A percentile compares a stretch with the other conserved stretches of the same genome.
phyloP scores from a whole-genome alignment of 2,329 filamentous ascomycete species.

The Metarhizium guizhouense region DNA sequence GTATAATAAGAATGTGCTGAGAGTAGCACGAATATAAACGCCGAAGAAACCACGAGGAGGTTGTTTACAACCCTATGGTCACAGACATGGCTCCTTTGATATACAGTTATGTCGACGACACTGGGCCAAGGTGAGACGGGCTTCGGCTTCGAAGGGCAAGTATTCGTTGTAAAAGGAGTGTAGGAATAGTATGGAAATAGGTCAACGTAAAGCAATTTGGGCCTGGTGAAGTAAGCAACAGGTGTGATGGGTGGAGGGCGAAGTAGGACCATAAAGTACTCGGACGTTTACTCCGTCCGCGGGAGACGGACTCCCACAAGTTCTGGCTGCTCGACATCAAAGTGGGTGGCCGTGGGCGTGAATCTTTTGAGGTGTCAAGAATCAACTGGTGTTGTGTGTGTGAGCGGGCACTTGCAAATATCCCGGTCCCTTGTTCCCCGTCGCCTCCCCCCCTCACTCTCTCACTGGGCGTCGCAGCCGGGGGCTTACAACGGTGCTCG shows the following conservation, averaged over 20 bases:
- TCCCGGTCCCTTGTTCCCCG: conserved; percentile 2
- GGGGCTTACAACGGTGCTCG: neutral
- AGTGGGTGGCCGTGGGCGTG: conserved; percentile 1
- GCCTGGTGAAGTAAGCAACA: neutral
- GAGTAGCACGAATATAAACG: neutral
- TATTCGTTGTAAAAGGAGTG: neutral
- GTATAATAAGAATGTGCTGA: neutral
- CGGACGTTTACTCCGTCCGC: neutral
- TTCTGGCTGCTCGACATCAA: neutral
- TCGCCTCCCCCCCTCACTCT: neutral
- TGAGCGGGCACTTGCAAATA: neutral
- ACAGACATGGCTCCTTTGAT: conserved; percentile 1
- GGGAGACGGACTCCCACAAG: neutral
- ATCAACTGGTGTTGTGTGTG: neutral
- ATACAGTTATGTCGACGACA: neutral
- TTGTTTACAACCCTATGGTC: conserved; percentile 1
- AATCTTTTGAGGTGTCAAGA: neutral
- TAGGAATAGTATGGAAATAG: neutral
- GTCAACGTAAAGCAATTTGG: neutral
- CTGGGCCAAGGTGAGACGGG: neutral
- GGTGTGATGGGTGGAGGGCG: conserved; percentile 14
- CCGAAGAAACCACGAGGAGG: neutral
- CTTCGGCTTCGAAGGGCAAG: neutral
- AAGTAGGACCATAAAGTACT: conserved; percentile 20
- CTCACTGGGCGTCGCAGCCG: neutral